Conservation (phyloP, 345 rosid genomes). For the sweet orange (Citrus sinensis) region DVS_A1.0 CM039164.1:22703001-22703500, state of each 20-base stretch:
- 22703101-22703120: slow-evolving; percentile 83
- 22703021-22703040: slow-evolving; percentile 68
- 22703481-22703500: slow-evolving; percentile 86
- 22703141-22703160: slow-evolving; percentile 72
- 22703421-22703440: slow-evolving; percentile 93
- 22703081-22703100: slow-evolving; percentile 72
- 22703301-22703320: slow-evolving; percentile 66
- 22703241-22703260: slow-evolving; percentile 78
- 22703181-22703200: slow-evolving; percentile 64
- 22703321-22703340: slow-evolving; percentile 69
- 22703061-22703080: slow-evolving; percentile 73
- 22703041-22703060: slow-evolving; percentile 68
- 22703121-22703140: slow-evolving; percentile 84
- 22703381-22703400: slow-evolving; percentile 76
- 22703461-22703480: slow-evolving; percentile 71
- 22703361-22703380: slow-evolving; percentile 46
- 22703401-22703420: slow-evolving; percentile 90
- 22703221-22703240: slow-evolving; percentile 91
- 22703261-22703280: slow-evolving; percentile 90
- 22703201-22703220: slow-evolving; percentile 85
- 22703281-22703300: slow-evolving; percentile 71
- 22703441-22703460: slow-evolving; percentile 73
- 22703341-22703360: slow-evolving; percentile 55
- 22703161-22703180: slow-evolving; percentile 84
- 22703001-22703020: slow-evolving; percentile 45